A percentile compares a stretch with the other conserved stretches of the same genome.
Conservation (phyloP, 2,329 filamentous ascomycete species). For the Neoarthrinium moseri region DNA sequence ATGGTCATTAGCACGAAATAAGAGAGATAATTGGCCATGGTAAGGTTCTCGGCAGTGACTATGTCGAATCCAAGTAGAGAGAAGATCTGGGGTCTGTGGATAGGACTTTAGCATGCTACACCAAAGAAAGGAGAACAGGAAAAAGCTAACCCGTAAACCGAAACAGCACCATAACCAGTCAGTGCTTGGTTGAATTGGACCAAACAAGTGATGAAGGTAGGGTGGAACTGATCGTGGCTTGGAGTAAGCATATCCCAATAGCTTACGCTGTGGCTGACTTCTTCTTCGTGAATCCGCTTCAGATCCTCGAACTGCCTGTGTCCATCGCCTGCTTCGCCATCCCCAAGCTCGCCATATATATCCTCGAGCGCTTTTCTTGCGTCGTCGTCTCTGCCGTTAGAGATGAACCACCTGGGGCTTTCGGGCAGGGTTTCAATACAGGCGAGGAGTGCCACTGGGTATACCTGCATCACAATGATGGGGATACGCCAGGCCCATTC, state of each 20-base stretch:
- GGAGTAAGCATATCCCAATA: constrained; percentile 60
- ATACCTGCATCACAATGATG: constrained; percentile 61
- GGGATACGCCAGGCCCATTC: constrained; percentile 63
- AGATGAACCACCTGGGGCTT: constrained; percentile 56
- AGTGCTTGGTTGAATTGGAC: constrained; percentile 61
- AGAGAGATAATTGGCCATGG: constrained; percentile 58
- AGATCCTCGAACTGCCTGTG: constrained; percentile 49
- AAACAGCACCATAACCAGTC: constrained; percentile 58
- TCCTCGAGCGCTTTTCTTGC: constrained; percentile 45
- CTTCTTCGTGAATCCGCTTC: constrained; percentile 46
- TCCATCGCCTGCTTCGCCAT: constrained; percentile 38
- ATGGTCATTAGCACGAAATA: constrained; percentile 62
- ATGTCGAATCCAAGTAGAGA: constrained; percentile 56
- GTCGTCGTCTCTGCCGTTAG: constrained; percentile 46
- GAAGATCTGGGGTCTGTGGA: constrained; percentile 58
- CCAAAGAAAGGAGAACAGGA: neutral
- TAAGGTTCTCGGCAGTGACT: constrained; percentile 51
- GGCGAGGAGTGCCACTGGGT: constrained; percentile 51
- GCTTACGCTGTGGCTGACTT: constrained; percentile 42
- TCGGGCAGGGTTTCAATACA: constrained; percentile 55
- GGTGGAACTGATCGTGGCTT: constrained; percentile 55
- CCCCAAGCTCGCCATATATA: constrained; percentile 39
- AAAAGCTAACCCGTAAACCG: constrained; percentile 45
- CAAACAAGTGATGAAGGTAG: constrained; percentile 60
- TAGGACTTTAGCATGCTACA: neutral